Evolutionary conservation across 1,284 basidiomycete species (phyloP), one percentile per base, ranked within the genome.

Genomic region (Ganoderma lingzhi): DNA sequence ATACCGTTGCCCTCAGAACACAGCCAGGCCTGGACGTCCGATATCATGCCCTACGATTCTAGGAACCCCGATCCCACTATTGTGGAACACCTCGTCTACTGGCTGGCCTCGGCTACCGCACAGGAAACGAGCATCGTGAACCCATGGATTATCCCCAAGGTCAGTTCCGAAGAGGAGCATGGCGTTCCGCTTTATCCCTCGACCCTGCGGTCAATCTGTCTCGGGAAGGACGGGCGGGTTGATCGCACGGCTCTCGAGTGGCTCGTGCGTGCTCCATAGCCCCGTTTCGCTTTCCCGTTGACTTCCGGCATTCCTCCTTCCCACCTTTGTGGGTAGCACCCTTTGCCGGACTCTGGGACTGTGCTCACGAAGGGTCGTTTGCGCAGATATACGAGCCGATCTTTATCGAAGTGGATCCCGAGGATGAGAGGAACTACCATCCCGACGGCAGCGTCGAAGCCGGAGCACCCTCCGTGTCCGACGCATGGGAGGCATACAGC

Each of bases 1-100:
- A 12, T 41, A 35, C 2, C 41, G 61, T 69, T 6, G 90, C n/a
- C 2, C 42, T 60, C 68, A 92, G 91, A 87, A 28, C 87, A 87
- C 84, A 86, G 84, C 1, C 78, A 81, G 45, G 73, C 68, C 6
- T 75, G 71, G 64, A 62, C 69, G 5, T 70, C 73, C 6, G 23
- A 37, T 0, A 32, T 74, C 58, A 67, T 70, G 9, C 51, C 42
- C 2, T 69, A 42, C 12, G 58, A 72, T 37, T 56, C 68, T 5
- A 56, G 56, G 35, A 3, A 64, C 1, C 78, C 79, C 2, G 8
- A 64, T 1, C 78, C 79, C 2, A 79, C 75, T 0, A 51, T 79
- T 28, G 59, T 80, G 12, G 74, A 80, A 62, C 75, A 66, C 37
- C 67, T 81, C 5, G 65, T 79, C 56, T 80, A 75, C 60, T 81